phyloP scores from a whole-genome alignment of 768 basidiomycete species.

The Coprinellus micaceus region DNA sequence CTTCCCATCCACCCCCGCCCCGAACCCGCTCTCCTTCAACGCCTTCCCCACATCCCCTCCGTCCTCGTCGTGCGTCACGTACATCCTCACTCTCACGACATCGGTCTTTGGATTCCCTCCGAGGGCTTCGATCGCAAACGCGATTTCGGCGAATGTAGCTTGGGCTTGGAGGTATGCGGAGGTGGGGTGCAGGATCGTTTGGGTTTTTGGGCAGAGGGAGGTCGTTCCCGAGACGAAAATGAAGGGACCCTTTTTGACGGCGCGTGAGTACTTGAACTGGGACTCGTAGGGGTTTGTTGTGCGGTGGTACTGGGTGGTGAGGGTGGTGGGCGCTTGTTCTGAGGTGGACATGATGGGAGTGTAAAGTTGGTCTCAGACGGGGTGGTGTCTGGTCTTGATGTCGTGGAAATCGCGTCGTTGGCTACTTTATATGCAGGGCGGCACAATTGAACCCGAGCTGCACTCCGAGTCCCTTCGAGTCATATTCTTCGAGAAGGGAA shows the following conservation, averaged over 20 bases:
- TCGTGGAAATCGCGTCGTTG: no score
- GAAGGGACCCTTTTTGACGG: conserved; percentile 48
- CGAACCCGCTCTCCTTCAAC: conserved; percentile 33
- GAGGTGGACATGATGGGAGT: conserved; percentile 14
- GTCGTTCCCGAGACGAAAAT: conserved; percentile 55
- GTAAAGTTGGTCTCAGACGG: no score
- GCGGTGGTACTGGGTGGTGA: conserved; percentile 17
- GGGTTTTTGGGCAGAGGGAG: conserved; percentile 25
- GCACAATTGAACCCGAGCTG: no score
- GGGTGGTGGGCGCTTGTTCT: conserved; percentile 49
- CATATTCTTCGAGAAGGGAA: no score
- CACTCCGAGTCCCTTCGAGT: no score
- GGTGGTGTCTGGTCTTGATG: no score
- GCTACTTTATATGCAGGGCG: no score
- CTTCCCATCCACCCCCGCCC: conserved; percentile 31
- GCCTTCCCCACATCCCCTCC: conserved; percentile 33
- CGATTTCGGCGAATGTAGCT: conserved; percentile 43
- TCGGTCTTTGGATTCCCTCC: conserved; percentile 39
- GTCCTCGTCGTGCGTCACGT: conserved; percentile 40
- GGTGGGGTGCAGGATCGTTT: conserved; percentile 33
- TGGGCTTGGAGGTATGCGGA: conserved; percentile 45
- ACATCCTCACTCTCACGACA: conserved; percentile 48
- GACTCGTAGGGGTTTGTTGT: conserved; percentile 50
- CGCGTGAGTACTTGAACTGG: conserved; percentile 50
- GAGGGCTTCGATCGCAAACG: conserved; percentile 37